Conservation (phyloP, 352 stramenopile genomes). For the Globisporangium middletonii region DNA sequence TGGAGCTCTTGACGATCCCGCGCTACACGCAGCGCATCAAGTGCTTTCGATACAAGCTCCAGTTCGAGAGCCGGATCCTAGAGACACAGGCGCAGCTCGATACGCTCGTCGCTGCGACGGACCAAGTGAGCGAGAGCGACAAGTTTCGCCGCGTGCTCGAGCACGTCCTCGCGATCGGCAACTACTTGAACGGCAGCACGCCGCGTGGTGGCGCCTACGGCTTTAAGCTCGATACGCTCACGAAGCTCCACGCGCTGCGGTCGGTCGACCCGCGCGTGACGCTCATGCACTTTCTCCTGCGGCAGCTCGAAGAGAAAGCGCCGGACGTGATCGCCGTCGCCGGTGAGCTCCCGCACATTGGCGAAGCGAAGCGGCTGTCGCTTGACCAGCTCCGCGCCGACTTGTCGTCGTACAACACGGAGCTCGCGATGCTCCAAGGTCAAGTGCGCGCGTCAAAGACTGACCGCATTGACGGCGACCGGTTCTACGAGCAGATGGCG, state of each 20-base stretch:
- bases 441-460: slow-evolving; percentile 77
- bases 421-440: slow-evolving; percentile 78
- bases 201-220: slow-evolving; percentile 85
- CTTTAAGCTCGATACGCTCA: slow-evolving; percentile 89
- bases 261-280: slow-evolving; percentile 73
- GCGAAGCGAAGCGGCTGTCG: slow-evolving; percentile 71
- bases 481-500: slow-evolving; percentile 78
- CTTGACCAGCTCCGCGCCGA: slow-evolving; percentile 80
- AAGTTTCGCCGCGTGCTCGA: slow-evolving; percentile 78
- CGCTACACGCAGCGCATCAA: slow-evolving; percentile 87
- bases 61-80: slow-evolving; percentile 82
- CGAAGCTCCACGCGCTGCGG: slow-evolving; percentile 86
- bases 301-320: slow-evolving; percentile 69
- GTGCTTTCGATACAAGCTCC: slow-evolving; percentile 80
- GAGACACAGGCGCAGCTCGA: slow-evolving; percentile 82
- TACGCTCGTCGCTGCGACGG: slow-evolving; percentile 70
- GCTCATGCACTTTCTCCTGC: slow-evolving; percentile 78
- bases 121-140: slow-evolving; percentile 75
- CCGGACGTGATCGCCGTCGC: slow-evolving; percentile 76
- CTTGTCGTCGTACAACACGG: slow-evolving; percentile 75
- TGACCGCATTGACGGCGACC: slow-evolving; percentile 64
- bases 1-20: slow-evolving; percentile 80
- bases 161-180: slow-evolving; percentile 87
- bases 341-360: slow-evolving; percentile 71
- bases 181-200: slow-evolving; percentile 90